Evolutionary conservation across 139 green algal species (phyloP), one percentile per base, ranked within the genome.

Genomic region (Mesostigma viride): DNA sequence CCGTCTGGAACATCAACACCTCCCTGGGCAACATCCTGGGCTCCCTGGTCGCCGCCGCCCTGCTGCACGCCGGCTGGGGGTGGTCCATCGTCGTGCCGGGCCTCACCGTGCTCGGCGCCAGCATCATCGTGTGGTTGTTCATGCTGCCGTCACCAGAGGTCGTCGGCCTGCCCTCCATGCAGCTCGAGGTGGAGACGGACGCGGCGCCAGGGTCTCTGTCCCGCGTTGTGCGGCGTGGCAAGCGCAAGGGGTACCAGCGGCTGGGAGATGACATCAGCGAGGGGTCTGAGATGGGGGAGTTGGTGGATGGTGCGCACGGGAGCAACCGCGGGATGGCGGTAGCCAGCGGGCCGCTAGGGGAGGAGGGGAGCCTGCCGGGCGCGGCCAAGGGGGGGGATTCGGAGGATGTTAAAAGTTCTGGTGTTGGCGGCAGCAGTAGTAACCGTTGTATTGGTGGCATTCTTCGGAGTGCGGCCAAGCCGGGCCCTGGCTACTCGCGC

Each of bases 1-100:
- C 91, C 57, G 73, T 96, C 27, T 97, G 91, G 91, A 97, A 97
- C 65, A 83, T 88, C 1, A 90, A 97, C 86, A 96, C 91, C 3
- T 89, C 76, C 34, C 62, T 96, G 3, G 91, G 90, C 60, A 96
- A 96, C 83, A 96, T 95, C 65, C 51, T 89, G 6, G 91, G 91
- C n/a, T 87, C 86, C 31, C 73, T 95, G 0, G 66, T 95, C 1
- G 82, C 91, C 2, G 85, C 90, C 5, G 77, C 57, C 1, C 74
- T 80, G 58, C 35, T 82, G 31, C 36, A 65, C 30, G 84, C 78
- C 62, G 90, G 89, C 63, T 97, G 91, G 91, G 91, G 91, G 33
- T 95, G 82, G 74, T 83, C 84, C 3, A 96, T 97, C 61, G 36
- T 95, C 2, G 36, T 95, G 27, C 91, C 88, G 1, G 91, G 82